Conservation (phyloP, 768 basidiomycete species). For the Albatrellus ellisii region DNA sequence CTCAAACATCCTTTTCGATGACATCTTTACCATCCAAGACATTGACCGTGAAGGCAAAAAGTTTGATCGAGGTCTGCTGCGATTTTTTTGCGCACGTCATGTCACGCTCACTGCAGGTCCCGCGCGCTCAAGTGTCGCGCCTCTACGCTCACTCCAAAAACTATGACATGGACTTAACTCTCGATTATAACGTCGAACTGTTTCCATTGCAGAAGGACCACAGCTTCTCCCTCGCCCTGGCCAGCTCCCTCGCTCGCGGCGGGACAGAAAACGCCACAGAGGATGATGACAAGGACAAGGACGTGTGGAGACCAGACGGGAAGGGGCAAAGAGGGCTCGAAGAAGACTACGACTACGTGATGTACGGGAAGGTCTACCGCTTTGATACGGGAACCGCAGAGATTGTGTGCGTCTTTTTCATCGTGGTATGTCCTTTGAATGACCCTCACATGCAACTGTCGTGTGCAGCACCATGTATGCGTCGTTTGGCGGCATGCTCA, state of each 20-base stretch:
- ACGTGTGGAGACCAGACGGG: constrained; percentile 78
- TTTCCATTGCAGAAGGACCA: constrained; percentile 61
- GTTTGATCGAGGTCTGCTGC: constrained; percentile 81
- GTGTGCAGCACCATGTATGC: constrained; percentile 76
- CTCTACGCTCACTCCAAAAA: constrained; percentile 83
- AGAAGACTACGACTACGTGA: constrained; percentile 97
- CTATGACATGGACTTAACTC: constrained; percentile 82
- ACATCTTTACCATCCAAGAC: constrained; percentile 76
- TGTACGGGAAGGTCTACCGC: constrained; percentile 99
- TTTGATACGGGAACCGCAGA: constrained; percentile 82
- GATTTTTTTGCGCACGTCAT: background rate
- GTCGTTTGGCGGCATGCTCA: constrained; percentile 90
- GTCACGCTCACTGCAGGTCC: background rate
- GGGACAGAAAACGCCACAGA: constrained; percentile 42
- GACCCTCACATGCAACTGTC: constrained; percentile 11
- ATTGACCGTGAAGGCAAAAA: constrained; percentile 93
- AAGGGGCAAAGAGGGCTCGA: constrained; percentile 75
- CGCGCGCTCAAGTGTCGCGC: constrained; percentile 57
- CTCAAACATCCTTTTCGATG: constrained; percentile 82
- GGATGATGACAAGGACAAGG: constrained; percentile 56
- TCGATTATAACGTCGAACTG: constrained; percentile 91
- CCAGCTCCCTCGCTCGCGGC: constrained; percentile 60
- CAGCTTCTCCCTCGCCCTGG: constrained; percentile 75
- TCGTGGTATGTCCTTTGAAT: constrained; percentile 2
- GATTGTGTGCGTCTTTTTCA: constrained; percentile 54